Conservation (phyloP, 2,329 filamentous ascomycete species). For the Hortaea werneckii region DNA sequence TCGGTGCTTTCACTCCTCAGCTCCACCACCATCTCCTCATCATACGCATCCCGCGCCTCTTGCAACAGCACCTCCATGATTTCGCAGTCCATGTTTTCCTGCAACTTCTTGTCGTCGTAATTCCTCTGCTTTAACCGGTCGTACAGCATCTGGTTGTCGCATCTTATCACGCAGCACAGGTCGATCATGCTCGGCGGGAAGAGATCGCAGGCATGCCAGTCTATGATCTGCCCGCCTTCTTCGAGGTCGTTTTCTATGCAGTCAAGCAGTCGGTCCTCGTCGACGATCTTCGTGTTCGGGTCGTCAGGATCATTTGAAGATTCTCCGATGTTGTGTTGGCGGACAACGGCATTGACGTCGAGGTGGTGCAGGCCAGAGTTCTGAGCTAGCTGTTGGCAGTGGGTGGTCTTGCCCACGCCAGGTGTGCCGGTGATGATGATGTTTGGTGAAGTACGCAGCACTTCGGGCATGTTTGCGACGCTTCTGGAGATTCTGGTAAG, state of each 20-base stretch:
- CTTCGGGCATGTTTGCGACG: slow-evolving; percentile 11
- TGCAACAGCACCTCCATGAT: slow-evolving; percentile 93
- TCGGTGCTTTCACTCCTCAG: slow-evolving; percentile 70
- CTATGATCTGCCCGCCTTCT: slow-evolving; percentile 75
- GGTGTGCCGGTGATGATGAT: slow-evolving; percentile 94
- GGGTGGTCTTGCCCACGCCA: slow-evolving; percentile 89
- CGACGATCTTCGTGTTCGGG: slow-evolving; percentile 80
- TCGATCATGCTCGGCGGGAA: slow-evolving; percentile 93
- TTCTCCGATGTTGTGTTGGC: slow-evolving; percentile 78
- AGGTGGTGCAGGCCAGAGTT: slow-evolving; percentile 71
- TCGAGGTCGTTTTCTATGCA: slow-evolving; percentile 73
- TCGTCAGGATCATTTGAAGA: slow-evolving; percentile 65
- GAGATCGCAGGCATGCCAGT: slow-evolving; percentile 96
- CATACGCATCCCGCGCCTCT: slow-evolving; percentile 80
- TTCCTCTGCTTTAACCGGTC: slow-evolving; percentile 70
- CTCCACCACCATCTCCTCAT: slow-evolving; percentile 80
- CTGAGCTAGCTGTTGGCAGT: slow-evolving; percentile 71
- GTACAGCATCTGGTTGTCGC: slow-evolving; percentile 69
- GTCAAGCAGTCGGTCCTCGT: slow-evolving; percentile 88
- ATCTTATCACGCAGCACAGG: slow-evolving; percentile 81
- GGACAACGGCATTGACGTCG: slow-evolving; percentile 83
- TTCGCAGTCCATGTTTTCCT: slow-evolving; percentile 93
- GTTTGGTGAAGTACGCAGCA: slow-evolving; percentile 54
- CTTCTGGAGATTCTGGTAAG: slow-evolving; percentile 1
- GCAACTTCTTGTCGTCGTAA: slow-evolving; percentile 76